Evolutionary conservation across 2,329 filamentous ascomycete genomes (phyloP), one percentile per base, ranked within the genome.

Genomic region (Aureobasidium sp.): DNA sequence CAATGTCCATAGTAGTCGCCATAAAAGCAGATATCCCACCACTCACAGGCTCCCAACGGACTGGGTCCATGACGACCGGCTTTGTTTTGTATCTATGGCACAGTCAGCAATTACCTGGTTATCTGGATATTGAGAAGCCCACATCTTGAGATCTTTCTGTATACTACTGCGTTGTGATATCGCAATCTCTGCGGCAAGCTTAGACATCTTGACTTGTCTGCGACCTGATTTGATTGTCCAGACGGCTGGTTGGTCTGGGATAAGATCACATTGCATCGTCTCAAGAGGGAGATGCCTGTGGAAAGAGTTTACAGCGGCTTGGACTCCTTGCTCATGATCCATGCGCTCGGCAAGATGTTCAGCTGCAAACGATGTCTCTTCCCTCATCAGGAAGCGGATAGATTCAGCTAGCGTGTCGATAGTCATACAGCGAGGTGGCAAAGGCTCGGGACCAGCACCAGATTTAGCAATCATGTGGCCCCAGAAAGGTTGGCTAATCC

Each of bases 121-220:
- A n/a, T 29, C 12, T 26, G 27, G 5, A 29, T n/a, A 6, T 5
- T 3, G 24, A 17, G 12, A 2, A 12, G 26, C 26, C 9, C 12
- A 56, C 52, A 12, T 6, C 69, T 91, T 90, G 24, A 94, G 73
- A 67, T 92, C 85, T 0, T 84, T 81, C 67, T 86, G 2, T 88
- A 89, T 13, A 89, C 90, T 63, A 95, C 79, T 0, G 88, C 81
- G 69, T 88, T 92, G 12, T 95, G 76, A 2, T 80, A 80, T 34
- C 5, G 44, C 10, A 3, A 56, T 17, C 27, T 56, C 52, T 3
- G 39, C 37, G 1, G 52, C 52, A 7, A 44, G 8, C n/a, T 56
- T 56, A 12, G 52, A 56, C 2, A 56, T 8, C 27, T 44, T 56
- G 10, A 56, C 17, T 34, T 15, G 17, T 80, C 63, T 87, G 78